phyloP scores from a whole-genome alignment of 108 stramenopile species.

The Hondaea fermentalgiana region DNA sequence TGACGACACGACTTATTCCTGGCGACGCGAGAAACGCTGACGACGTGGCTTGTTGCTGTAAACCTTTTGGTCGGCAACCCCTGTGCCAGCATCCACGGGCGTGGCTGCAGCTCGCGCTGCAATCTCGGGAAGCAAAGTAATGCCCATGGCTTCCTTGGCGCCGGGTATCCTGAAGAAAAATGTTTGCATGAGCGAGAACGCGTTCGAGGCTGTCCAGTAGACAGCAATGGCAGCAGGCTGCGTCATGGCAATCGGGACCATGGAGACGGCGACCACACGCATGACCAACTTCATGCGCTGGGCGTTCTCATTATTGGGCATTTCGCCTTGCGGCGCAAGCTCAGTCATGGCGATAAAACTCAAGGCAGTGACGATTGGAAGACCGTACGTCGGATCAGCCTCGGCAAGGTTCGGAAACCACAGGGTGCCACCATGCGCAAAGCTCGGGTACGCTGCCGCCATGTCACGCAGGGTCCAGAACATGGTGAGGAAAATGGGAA shows the following conservation, averaged over 20 bases:
- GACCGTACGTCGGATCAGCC: conserved; percentile 2
- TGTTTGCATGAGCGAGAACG: not conserved
- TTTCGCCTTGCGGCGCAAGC: not conserved
- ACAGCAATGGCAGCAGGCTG: conserved; percentile 1
- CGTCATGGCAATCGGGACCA: not conserved
- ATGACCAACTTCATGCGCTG: not conserved
- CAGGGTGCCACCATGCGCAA: not conserved
- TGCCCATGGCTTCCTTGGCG: not conserved
- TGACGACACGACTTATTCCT: not conserved
- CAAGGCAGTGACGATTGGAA: not conserved
- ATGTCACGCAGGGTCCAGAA: conserved; percentile 15
- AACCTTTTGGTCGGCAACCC: not conserved
- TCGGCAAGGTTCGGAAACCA: not conserved
- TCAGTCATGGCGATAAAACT: not conserved
- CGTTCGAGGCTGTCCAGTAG: not conserved
- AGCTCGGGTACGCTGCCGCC: not conserved
- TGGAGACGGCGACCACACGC: not conserved
- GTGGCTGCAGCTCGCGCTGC: not conserved
- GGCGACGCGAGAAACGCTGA: not conserved
- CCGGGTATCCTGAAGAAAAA: not conserved
- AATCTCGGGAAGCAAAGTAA: not conserved
- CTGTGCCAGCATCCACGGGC: not conserved
- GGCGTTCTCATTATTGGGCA: not conserved
- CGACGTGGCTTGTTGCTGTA: not conserved
- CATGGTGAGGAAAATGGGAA: not conserved